phyloP scores from a whole-genome alignment of 768 basidiomycete genomes.

The Thelephora ganbajun region DNA sequence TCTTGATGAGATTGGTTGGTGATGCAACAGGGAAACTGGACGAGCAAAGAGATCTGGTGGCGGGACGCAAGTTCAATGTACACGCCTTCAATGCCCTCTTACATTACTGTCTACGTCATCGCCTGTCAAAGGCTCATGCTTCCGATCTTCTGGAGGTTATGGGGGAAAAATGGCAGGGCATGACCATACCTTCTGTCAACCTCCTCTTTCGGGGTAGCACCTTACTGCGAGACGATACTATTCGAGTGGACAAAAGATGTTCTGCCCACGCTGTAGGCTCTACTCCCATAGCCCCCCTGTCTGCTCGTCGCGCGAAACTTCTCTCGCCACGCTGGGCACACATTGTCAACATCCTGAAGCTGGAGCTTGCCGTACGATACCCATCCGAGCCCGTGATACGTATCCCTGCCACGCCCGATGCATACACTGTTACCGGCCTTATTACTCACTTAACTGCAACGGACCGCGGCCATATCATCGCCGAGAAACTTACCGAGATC shows the following conservation, averaged over 20 bases:
- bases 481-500: conserved; percentile 33
- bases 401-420: conserved; percentile 19
- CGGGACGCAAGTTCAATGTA: conserved; percentile 17
- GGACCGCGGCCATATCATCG: conserved; percentile 31
- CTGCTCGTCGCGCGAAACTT: background rate
- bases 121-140: conserved; percentile 35
- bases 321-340: no score
- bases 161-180: conserved; percentile 27
- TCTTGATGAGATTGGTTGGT: conserved; percentile 14
- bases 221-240: conserved; percentile 31
- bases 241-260: conserved; percentile 23
- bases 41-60: background rate
- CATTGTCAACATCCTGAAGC: no score
- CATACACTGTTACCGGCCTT: conserved; percentile 35
- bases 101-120: conserved; percentile 50
- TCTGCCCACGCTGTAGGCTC: conserved; percentile 12
- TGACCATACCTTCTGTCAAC: conserved; percentile 39
- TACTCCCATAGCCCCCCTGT: background rate
- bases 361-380: background rate
- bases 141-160: conserved; percentile 27
- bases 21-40: conserved; percentile 1
- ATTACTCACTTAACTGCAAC: conserved; percentile 37
- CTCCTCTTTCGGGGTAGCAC: conserved; percentile 43
- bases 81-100: conserved; percentile 47
- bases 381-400: background rate